These are phyloP conservation scores for Cicer judaicum DNA, from an alignment of 306 rosid species.

Conservation along the genomic window DNA sequence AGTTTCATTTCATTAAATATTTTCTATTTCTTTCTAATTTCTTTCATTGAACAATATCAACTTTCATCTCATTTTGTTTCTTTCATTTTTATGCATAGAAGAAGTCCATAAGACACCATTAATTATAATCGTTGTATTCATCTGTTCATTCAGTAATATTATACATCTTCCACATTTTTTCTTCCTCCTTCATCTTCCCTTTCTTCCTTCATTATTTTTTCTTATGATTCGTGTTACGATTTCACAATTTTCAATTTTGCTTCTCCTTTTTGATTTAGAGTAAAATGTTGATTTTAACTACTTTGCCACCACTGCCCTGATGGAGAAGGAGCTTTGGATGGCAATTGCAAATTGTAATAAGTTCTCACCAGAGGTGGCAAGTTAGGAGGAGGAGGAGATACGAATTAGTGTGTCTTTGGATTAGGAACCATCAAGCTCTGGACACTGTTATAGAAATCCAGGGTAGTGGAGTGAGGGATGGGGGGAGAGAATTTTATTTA, in stretches of 20 bases:
- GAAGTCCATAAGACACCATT: not conserved
- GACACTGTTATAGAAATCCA: not conserved
- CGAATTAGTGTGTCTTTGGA: not conserved
- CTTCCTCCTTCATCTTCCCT: not conserved
- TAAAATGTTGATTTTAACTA: not conserved
- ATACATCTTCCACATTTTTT: not conserved
- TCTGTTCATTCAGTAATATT: not conserved
- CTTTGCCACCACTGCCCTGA: not conserved
- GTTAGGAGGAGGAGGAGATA: not conserved
- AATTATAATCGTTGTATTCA: not conserved
- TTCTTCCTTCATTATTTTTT: no score
- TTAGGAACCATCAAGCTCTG: not conserved
- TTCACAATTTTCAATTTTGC: not conserved
- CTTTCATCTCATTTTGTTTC: not conserved
- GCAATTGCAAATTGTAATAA: no score
- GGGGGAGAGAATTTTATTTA: slow-evolving; percentile 1
- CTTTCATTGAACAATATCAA: not conserved
- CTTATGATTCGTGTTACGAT: no score
- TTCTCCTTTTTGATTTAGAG: not conserved
- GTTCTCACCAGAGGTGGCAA: not conserved
- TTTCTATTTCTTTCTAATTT: not conserved
- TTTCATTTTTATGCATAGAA: slow-evolving; percentile 3
- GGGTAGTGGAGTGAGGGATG: not conserved
- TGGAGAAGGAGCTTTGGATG: no score
- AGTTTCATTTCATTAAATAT: slow-evolving; percentile 1